phyloP scores from a whole-genome alignment of 2,329 filamentous ascomycete species.

The Lachnellula cervina region DNA sequence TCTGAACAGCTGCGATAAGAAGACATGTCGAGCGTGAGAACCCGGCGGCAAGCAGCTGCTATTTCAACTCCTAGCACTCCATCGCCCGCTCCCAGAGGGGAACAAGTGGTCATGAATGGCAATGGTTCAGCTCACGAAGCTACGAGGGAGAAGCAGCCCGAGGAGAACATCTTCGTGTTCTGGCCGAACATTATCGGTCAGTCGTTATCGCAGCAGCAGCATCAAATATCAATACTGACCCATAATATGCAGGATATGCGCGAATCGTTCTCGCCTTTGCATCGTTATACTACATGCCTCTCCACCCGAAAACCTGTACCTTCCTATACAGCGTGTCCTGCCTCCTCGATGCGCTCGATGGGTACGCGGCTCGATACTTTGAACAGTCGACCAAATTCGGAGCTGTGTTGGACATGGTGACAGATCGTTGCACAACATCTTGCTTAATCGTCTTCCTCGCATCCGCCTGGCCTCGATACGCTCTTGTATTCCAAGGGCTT shows the following conservation, averaged over 20 bases:
- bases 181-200: conserved; percentile 77
- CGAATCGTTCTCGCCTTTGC: conserved; percentile 78
- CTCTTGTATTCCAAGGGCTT: conserved; percentile 87
- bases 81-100: conserved; percentile 19
- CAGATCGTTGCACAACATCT: conserved; percentile 92
- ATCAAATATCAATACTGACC: conserved; percentile 11
- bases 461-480: conserved; percentile 90
- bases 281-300: conserved; percentile 97
- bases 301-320: conserved; percentile 94
- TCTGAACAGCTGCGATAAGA: conserved; percentile 8
- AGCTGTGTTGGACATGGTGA: conserved; percentile 98
- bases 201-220: conserved; percentile 21
- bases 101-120: conserved; percentile 37
- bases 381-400: conserved; percentile 94
- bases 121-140: conserved; percentile 39
- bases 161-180: conserved; percentile 78
- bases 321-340: conserved; percentile 90
- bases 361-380: conserved; percentile 80
- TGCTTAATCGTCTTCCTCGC: conserved; percentile 93
- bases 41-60: conserved; percentile 29
- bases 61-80: conserved; percentile 26
- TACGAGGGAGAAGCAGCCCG: conserved; percentile 35
- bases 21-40: conserved; percentile 30
- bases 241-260: conserved; percentile 56
- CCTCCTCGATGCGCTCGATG: conserved; percentile 90